A percentile compares a stretch with the other conserved stretches of the same genome.
phyloP scores from a whole-genome alignment of 495 filamentous ascomycete genomes.

The Alectoria sarmentosa region DNA sequence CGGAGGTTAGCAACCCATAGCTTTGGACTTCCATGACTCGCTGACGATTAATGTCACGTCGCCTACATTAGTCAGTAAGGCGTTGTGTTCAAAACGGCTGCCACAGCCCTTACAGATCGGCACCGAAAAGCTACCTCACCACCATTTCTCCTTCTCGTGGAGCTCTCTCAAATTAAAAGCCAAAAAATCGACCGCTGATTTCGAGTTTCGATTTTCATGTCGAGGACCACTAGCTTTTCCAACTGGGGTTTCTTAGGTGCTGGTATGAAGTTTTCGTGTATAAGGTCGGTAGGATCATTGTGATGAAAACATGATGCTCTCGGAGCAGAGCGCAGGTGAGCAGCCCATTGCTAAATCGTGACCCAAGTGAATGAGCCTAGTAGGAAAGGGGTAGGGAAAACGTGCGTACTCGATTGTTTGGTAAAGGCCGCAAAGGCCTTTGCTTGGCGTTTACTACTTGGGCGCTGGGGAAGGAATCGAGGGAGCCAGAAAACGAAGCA shows the following conservation, averaged over 20 bases:
- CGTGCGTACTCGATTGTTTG: not conserved
- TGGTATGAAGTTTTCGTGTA: not conserved
- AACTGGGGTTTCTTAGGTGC: not conserved
- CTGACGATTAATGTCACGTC: not conserved
- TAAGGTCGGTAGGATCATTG: not conserved
- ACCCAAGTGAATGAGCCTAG: not conserved
- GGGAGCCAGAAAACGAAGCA: not conserved
- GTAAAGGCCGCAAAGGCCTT: not conserved
- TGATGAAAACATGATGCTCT: not conserved
- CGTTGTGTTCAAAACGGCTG: not conserved
- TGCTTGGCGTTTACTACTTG: not conserved
- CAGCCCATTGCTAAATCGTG: not conserved
- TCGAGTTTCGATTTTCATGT: not conserved
- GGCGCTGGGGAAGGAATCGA: not conserved
- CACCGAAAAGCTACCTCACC: too few relatives aligned
- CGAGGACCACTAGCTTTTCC: not conserved
- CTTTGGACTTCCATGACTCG: not conserved
- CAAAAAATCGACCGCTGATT: not conserved
- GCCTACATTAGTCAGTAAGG: not conserved
- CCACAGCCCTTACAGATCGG: too few relatives aligned
- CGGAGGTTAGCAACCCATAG: not conserved
- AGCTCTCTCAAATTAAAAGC: too few relatives aligned
- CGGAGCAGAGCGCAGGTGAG: not conserved
- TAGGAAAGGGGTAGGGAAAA: not conserved
- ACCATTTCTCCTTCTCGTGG: too few relatives aligned